Percentiles rank a stretch among this genome's conserved stretches.
phyloP scores from a whole-genome alignment of 345 rosid genomes.

The Lenwebbia sp. region DNA sequence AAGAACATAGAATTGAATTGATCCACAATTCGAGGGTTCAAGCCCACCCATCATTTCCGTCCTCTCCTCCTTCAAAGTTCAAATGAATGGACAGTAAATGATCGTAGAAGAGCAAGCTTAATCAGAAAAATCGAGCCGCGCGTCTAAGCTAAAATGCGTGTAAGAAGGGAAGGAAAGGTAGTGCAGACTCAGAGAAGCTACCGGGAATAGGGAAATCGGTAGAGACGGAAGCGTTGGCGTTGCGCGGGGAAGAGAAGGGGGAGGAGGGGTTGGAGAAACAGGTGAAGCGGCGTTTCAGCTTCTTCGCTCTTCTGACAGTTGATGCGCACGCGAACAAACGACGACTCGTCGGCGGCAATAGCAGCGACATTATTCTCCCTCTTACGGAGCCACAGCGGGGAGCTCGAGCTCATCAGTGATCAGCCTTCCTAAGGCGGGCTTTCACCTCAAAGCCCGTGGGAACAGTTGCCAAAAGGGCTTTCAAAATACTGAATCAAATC shows the following conservation, averaged over 20 bases:
- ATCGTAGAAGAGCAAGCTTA: neutral
- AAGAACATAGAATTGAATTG: neutral
- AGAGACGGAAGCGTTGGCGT: neutral
- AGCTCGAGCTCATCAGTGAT: too few relatives aligned
- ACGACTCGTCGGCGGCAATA: neutral
- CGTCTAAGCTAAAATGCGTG: neutral
- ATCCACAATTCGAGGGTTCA: neutral
- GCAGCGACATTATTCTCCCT: neutral
- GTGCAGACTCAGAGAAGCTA: neutral
- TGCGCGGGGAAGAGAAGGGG: neutral
- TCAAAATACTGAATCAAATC: too few relatives aligned
- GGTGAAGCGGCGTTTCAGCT: neutral
- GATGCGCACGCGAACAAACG: neutral
- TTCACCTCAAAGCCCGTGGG: too few relatives aligned
- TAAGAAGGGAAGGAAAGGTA: neutral
- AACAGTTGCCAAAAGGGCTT: too few relatives aligned
- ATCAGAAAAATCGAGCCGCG: neutral
- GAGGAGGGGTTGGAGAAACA: neutral
- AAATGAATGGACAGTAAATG: neutral
- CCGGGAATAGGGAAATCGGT: neutral
- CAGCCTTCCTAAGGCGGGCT: too few relatives aligned
- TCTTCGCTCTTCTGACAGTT: neutral
- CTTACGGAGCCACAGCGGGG: too few relatives aligned
- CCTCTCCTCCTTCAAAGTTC: neutral
- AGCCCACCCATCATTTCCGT: neutral